phyloP scores from a whole-genome alignment of 2,329 filamentous ascomycete species.

The Penicillium freii region DNA sequence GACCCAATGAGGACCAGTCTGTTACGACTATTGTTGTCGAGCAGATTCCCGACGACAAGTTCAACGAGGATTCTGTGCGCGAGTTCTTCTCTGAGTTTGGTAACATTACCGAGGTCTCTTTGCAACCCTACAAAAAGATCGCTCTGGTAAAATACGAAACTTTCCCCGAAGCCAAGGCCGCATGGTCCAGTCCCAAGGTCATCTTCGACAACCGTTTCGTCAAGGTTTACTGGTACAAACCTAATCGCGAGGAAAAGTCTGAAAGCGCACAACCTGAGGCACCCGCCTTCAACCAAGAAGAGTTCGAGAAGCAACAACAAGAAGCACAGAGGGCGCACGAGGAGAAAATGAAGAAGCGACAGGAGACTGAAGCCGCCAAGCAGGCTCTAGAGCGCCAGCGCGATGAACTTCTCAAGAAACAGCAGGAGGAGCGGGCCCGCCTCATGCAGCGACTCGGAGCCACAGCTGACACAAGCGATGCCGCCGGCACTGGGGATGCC shows the following conservation, averaged over 20 bases:
- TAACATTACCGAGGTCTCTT: constrained; percentile 52
- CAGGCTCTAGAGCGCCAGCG: constrained; percentile 55
- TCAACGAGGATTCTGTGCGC: constrained; percentile 53
- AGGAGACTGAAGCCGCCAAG: constrained; percentile 52
- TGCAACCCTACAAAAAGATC: constrained; percentile 54
- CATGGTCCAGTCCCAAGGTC: constrained; percentile 60
- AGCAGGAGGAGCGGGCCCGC: constrained; percentile 55
- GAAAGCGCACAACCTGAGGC: constrained; percentile 36
- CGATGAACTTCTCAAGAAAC: constrained; percentile 51
- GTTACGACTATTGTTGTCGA: constrained; percentile 60
- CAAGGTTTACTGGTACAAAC: constrained; percentile 62
- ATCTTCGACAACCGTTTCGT: constrained; percentile 65
- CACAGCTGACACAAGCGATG: constrained; percentile 34
- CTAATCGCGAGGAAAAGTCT: constrained; percentile 33
- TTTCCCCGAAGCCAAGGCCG: constrained; percentile 52
- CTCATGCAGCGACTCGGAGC: constrained; percentile 51
- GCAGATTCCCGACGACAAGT: constrained; percentile 59
- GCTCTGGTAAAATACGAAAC: constrained; percentile 57
- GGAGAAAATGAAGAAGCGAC: constrained; percentile 52
- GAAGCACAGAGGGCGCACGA: constrained; percentile 58
- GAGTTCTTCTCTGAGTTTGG: constrained; percentile 61
- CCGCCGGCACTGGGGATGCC: constrained; percentile 25
- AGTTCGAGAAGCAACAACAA: constrained; percentile 55
- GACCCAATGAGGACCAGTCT: constrained; percentile 52
- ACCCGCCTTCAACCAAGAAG: constrained; percentile 53